These are phyloP conservation scores for maize (Zea mays) DNA, from an alignment of 176 grass and related monocot genomes.

Conservation along the genomic window DNA sequence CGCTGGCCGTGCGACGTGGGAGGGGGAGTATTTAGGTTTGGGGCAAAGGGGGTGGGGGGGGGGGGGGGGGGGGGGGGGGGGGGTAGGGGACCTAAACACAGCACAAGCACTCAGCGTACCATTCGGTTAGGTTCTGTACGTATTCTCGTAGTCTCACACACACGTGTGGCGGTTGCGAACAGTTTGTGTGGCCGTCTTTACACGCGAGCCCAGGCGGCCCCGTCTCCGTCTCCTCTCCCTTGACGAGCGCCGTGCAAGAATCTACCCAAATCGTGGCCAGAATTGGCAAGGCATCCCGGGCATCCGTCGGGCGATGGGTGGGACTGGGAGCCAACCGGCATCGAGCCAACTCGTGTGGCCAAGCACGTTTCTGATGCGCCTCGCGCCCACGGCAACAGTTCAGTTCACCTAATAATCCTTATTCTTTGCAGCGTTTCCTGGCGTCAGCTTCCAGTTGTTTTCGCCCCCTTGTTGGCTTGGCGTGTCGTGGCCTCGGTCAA, in stretches of 20 bases:
- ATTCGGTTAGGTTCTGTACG: slow-evolving; percentile 16
- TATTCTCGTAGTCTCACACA: neutral
- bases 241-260: neutral
- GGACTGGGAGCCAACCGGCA: neutral
- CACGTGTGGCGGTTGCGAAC: slow-evolving; percentile 16
- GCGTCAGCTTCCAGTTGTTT: slow-evolving; percentile 7
- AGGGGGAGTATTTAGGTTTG: neutral
- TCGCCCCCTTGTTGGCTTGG: neutral
- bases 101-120: neutral
- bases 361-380: neutral
- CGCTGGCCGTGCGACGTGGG: neutral
- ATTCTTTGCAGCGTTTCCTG: neutral
- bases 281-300: neutral
- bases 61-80: too few relatives aligned
- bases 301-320: neutral
- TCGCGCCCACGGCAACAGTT: slow-evolving; percentile 11
- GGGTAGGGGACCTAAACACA: slow-evolving; percentile 15
- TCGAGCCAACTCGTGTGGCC: neutral
- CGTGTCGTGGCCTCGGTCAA: neutral
- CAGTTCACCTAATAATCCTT: slow-evolving; percentile 20
- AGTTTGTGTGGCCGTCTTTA: neutral
- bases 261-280: neutral
- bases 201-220: neutral
- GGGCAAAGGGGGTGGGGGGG: too few relatives aligned
- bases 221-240: neutral